Conservation (phyloP, 768 basidiomycete species). For the Saitozyma sp. region DNA sequence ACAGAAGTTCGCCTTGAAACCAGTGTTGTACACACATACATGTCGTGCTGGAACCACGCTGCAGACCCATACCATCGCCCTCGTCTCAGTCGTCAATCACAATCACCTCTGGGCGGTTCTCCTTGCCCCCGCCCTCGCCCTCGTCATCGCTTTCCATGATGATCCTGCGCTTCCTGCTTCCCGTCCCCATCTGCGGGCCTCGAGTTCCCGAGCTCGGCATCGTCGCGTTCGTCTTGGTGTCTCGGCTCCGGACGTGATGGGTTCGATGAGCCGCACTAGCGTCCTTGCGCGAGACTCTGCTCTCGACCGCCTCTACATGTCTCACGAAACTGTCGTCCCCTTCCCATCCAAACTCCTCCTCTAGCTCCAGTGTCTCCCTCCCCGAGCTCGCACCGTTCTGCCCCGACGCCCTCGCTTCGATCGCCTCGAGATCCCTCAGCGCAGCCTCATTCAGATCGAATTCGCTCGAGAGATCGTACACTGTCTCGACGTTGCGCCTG, state of each 20-base stretch:
- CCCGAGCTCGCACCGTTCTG: neutral
- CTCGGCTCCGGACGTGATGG: no score
- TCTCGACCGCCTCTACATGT: neutral
- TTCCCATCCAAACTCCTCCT: neutral
- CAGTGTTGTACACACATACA: no score
- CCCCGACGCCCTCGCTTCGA: neutral
- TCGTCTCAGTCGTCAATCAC: conserved; percentile 12
- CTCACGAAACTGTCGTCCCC: neutral
- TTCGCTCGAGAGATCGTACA: conserved; percentile 9
- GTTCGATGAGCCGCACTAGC: neutral
- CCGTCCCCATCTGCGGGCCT: neutral
- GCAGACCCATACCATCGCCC: no score
- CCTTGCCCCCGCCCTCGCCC: conserved; percentile 7
- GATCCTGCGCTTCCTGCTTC: neutral
- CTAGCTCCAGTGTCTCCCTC: neutral
- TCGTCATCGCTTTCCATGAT: neutral
- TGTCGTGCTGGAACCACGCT: no score
- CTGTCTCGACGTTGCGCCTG: no score
- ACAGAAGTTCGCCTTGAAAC: no score
- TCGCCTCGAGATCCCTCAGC: conserved; percentile 7
- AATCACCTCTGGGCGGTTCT: conserved; percentile 14
- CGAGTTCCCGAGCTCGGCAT: no score
- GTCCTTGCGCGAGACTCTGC: neutral
- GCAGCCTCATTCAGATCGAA: conserved; percentile 6
- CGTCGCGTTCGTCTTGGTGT: neutral